Conservation (phyloP, 176 grass and related monocot species). For the Poa annua region DNA sequence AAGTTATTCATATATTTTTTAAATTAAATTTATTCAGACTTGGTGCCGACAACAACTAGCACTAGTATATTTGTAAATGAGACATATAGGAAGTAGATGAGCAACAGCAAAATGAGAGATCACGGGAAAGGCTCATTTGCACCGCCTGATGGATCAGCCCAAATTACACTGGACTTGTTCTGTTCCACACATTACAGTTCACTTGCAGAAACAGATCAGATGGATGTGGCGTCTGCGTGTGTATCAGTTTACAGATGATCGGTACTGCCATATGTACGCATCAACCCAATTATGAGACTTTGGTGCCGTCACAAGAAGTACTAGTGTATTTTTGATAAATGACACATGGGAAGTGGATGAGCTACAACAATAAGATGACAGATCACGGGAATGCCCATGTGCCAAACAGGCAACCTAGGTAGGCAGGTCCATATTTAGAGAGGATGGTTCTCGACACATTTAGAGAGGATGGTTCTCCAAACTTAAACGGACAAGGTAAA, state of each 20-base stretch:
- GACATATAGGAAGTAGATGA: no score
- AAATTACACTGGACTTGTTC: no score
- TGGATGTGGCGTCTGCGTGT: background rate
- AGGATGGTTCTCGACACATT: background rate
- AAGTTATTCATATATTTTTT: no score
- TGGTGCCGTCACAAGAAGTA: background rate
- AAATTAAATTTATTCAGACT: no score
- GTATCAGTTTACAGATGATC: background rate
- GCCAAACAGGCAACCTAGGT: background rate
- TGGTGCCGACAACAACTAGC: no score
- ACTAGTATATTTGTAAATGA: no score
- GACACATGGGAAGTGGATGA: background rate
- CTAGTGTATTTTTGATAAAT: no score
- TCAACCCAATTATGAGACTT: background rate
- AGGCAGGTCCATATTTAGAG: background rate
- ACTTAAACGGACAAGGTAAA: background rate
- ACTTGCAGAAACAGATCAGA: background rate
- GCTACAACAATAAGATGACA: background rate
- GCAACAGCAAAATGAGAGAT: no score
- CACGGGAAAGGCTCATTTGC: background rate
- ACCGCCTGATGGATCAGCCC: no score
- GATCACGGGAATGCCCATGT: conserved; percentile 27
- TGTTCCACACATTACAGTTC: background rate
- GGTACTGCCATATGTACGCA: background rate
- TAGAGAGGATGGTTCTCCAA: background rate